Evolutionary conservation across 306 rosid species (phyloP).

Genomic region (Herpetospermum pedunculosum): DNA sequence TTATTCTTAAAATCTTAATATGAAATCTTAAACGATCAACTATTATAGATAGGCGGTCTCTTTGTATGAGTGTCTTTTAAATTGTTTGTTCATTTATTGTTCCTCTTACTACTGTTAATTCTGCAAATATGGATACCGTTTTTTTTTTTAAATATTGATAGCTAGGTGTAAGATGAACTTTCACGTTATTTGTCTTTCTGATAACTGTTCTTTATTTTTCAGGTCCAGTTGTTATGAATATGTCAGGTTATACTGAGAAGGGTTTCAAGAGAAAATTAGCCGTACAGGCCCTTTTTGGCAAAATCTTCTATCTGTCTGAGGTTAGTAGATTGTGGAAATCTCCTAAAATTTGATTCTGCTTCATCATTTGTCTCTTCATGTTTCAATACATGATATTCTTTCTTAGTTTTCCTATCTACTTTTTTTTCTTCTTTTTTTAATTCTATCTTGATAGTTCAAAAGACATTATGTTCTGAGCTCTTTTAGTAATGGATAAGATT

Average conservation of each 20-base stretch:
- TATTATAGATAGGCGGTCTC: not conserved
- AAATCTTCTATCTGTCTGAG: slow-evolving; percentile 88
- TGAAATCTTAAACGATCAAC: not conserved
- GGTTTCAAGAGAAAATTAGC: slow-evolving; percentile 98
- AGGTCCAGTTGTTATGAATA: slow-evolving; percentile 88
- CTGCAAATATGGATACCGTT: not conserved
- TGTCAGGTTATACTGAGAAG: slow-evolving; percentile 78
- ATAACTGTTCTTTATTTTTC: slow-evolving; percentile 18
- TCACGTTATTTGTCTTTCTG: not conserved
- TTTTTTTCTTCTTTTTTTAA: not conserved
- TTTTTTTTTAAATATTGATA: not conserved
- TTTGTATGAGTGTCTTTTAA: not conserved
- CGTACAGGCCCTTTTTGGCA: slow-evolving; percentile 81
- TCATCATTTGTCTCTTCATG: not conserved
- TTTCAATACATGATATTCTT: not conserved
- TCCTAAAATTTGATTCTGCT: not conserved
- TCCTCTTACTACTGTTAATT: not conserved
- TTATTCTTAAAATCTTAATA: not conserved
- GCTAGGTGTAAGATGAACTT: not conserved
- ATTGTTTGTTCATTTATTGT: not conserved
- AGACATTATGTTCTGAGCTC: not conserved
- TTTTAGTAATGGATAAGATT: not conserved
- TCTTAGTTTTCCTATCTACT: not conserved
- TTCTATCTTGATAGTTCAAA: not conserved
- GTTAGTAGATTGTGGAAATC: slow-evolving; percentile 17